Base-by-base conservation (phyloP, 768 basidiomycete genomes). In the Suillus paluster region DNA sequence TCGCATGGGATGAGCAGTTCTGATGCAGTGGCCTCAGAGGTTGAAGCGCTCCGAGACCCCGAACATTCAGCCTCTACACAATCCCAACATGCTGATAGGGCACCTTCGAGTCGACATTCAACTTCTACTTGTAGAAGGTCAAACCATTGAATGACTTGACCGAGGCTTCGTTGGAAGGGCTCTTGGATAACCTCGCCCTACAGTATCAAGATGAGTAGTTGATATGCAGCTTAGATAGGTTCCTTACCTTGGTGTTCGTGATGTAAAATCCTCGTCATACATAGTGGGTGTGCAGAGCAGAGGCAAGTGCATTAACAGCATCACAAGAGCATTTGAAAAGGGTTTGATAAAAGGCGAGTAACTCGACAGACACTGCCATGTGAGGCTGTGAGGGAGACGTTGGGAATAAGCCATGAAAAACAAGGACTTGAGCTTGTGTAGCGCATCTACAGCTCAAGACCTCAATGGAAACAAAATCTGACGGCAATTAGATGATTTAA, bases 331-430 rank as follows among this genome's bases (percentile, higher is more conserved):
- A 3, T 76, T 75, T 0, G 68, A 65, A 58, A 78, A 72, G 61
- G 77, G 79, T 4, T 77, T 60, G 49, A 62, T 76, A 77, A 53
- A 78, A 76, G 14, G 74, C 64, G 1, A 79, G 63, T 1, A 78
- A 62, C 9, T 75, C 67, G n/a, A 78, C 67, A 1, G 69, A 70
- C 17, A 71, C 57, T 7, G 64, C 66, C 27, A 64, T 50, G 15
- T 58, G 44, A 8, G 70, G 64, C 30, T 63, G 60, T 4, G 59
- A 42, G 10, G 30, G 78, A 66, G 38, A 73, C n/a, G 21, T 73
- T 1, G 76, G 78, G 55, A 53, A 79, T 17, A 78, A 64, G 9
- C 79, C 74, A 56, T 72, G 52, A 17, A 39, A 33, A 8, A 79
- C 64, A 2, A 78, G 75, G 1, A 65, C 58, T 17, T 71, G 63